Evolutionary conservation across 164 flowering plant genomes (phyloP), one percentile per base, ranked within the genome.

Genomic region (Berberis vulgaris): DNA sequence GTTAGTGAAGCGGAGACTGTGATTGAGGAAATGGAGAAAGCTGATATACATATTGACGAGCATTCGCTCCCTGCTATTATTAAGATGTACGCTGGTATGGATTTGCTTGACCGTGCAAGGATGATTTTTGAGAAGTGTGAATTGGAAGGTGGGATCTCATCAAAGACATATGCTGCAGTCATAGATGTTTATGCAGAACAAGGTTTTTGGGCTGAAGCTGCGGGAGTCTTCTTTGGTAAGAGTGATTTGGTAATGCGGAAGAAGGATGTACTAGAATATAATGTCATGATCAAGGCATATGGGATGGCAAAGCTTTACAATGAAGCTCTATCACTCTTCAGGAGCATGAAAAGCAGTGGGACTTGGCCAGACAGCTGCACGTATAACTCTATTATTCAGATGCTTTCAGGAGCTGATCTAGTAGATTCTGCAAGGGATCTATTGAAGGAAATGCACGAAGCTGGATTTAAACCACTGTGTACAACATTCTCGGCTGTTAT

Each of bases 351-450:
- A 75, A 82, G 81, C 64, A 78, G 74, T 58, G 96, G 98, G 44
- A 83, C 81, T 26, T 93, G 97, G 97, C 98, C 98, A 6, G 90
- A 88, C 71, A 81, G 86, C 65, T 83, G 90, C 76, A 93, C 97
- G 1, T 89, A 89, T 55, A 86, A 88, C 70, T 85, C 98, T 67
- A 78, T 89, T 13, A 74, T 85, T 61, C 94, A 93, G 73, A 93
- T 93, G 98, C 79, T 81, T 57, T 69, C 90, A 39, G 84, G 85
- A 49, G 87, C 78, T 71, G 91, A 85, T 69, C 65, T 81, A 50
- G 75, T 76, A 49, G 88, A 82, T 49, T 63, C 66, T 63, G 89
- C 97, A 65, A 79, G 69, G 59, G 80, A 79, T 12, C 74, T 84
- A 42, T 69, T 93, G 64, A 65, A 67, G 49, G 92, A 88, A 79